These are phyloP conservation scores for Penicillium canescens DNA, from an alignment of 495 filamentous ascomycete species.

Conservation along the genomic window DNA sequence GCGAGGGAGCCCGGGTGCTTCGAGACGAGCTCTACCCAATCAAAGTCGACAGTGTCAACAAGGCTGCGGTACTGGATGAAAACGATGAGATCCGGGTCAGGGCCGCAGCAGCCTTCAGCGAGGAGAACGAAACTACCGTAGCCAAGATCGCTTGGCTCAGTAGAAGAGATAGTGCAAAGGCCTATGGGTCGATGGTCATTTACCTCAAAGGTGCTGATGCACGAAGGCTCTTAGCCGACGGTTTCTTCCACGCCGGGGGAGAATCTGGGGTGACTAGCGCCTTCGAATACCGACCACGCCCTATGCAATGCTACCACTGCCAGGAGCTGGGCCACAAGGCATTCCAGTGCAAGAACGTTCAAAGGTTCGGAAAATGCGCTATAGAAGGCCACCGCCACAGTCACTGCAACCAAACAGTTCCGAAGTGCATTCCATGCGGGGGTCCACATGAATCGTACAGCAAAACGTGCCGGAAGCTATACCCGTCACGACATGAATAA, in stretches of 20 bases:
- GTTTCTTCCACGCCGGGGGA: slow-evolving; percentile 26
- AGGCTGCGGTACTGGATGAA: slow-evolving; percentile 24
- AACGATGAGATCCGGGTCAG: slow-evolving; percentile 9
- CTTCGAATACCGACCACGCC: slow-evolving; percentile 26
- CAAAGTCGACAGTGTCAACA: slow-evolving; percentile 35
- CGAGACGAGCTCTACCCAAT: slow-evolving; percentile 32
- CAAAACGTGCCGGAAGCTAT: slow-evolving; percentile 29
- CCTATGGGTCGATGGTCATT: slow-evolving; percentile 35
- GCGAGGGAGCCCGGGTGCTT: slow-evolving; percentile 26
- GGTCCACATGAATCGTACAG: slow-evolving; percentile 31
- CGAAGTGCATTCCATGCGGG: slow-evolving; percentile 25
- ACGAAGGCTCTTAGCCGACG: slow-evolving; percentile 24
- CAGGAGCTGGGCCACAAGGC: too few relatives aligned
- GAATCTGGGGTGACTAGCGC: slow-evolving; percentile 28
- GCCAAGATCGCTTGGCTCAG: slow-evolving; percentile 33
- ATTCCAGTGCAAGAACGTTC: slow-evolving; percentile 25
- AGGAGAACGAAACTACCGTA: slow-evolving; percentile 23
- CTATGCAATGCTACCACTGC: slow-evolving; percentile 11
- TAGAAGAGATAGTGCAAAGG: slow-evolving; percentile 25
- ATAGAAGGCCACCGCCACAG: slow-evolving; percentile 25
- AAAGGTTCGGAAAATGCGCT: slow-evolving; percentile 29
- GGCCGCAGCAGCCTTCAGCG: slow-evolving; percentile 17
- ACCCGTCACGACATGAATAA: slow-evolving; percentile 26
- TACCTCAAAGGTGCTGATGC: slow-evolving; percentile 31
- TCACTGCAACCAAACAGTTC: slow-evolving; percentile 17